Conservation (phyloP, 2,329 filamentous ascomycete species). For the Alternaria consortialis region DNA sequence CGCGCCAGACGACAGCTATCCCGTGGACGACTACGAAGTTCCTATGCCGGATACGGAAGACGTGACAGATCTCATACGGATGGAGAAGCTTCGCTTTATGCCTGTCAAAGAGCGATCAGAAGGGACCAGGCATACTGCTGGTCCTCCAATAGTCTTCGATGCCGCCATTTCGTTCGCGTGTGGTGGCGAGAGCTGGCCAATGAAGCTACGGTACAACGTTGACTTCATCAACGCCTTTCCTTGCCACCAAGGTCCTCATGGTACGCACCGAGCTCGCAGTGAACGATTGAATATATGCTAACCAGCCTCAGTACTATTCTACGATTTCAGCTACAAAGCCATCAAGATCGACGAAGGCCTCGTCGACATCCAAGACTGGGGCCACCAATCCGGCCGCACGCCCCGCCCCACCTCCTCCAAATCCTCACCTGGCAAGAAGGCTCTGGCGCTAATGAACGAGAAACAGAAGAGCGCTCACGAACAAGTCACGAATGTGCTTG, state of each 20-base stretch:
- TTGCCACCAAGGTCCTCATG: constrained; percentile 53
- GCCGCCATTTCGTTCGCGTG: constrained; percentile 53
- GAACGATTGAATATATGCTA: constrained; percentile 11
- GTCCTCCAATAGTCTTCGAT: constrained; percentile 49
- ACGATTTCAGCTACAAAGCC: constrained; percentile 70
- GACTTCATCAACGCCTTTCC: constrained; percentile 55
- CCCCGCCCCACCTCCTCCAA: constrained; percentile 42
- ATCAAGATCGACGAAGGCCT: constrained; percentile 70
- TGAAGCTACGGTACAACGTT: constrained; percentile 52
- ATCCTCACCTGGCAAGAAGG: constrained; percentile 45
- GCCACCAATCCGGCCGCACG: constrained; percentile 47
- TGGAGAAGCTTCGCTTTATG: constrained; percentile 72
- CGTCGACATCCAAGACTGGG: constrained; percentile 73
- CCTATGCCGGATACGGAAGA: constrained; percentile 66
- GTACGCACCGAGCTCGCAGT: constrained; percentile 26
- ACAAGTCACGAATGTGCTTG: constrained; percentile 69
- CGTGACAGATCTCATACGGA: constrained; percentile 70
- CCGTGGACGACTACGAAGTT: constrained; percentile 73
- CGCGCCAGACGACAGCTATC: constrained; percentile 67
- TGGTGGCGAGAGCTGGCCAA: constrained; percentile 51
- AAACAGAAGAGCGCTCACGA: constrained; percentile 37
- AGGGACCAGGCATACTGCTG: constrained; percentile 34
- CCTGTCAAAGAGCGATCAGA: constrained; percentile 52
- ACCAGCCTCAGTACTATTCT: constrained; percentile 66
- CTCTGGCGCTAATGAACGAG: constrained; percentile 35